Conservation (phyloP, 129 eudicot species). For the Escallonia rubra region DNA sequence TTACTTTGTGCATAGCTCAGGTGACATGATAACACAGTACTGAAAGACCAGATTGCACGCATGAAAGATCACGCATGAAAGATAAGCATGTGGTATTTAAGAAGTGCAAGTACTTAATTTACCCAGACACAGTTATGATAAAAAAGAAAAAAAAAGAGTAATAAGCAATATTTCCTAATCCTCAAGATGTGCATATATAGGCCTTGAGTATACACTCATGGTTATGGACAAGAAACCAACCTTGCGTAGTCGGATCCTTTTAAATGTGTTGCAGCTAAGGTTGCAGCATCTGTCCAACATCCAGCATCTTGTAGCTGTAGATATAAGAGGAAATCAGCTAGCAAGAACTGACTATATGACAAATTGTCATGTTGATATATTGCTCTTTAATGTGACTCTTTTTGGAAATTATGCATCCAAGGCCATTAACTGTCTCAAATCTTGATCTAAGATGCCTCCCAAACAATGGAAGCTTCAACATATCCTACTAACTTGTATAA, state of each 20-base stretch:
- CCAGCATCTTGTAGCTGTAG: constrained; percentile 98
- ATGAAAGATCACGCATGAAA: neutral
- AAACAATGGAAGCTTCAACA: too few relatives aligned
- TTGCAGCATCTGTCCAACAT: constrained; percentile 99
- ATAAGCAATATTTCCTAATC: too few relatives aligned
- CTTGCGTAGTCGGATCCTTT: constrained; percentile 94
- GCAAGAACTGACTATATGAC: neutral
- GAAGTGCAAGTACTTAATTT: neutral
- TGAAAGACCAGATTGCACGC: neutral
- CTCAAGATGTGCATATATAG: too few relatives aligned
- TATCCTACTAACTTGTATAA: too few relatives aligned
- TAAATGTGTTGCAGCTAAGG: constrained; percentile 96
- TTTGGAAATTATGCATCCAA: too few relatives aligned
- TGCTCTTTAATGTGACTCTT: too few relatives aligned
- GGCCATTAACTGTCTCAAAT: too few relatives aligned
- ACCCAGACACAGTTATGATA: too few relatives aligned
- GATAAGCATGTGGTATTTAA: neutral
- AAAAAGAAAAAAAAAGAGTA: too few relatives aligned
- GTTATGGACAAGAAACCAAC: constrained; percentile 33
- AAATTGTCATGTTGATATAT: too few relatives aligned
- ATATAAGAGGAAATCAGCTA: constrained; percentile 14
- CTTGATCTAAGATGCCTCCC: too few relatives aligned
- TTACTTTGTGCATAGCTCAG: neutral
- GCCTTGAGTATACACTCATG: too few relatives aligned
- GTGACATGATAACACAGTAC: neutral